phyloP scores from a whole-genome alignment of 345 rosid species.

The Eucalyptus pauciflora region DNA sequence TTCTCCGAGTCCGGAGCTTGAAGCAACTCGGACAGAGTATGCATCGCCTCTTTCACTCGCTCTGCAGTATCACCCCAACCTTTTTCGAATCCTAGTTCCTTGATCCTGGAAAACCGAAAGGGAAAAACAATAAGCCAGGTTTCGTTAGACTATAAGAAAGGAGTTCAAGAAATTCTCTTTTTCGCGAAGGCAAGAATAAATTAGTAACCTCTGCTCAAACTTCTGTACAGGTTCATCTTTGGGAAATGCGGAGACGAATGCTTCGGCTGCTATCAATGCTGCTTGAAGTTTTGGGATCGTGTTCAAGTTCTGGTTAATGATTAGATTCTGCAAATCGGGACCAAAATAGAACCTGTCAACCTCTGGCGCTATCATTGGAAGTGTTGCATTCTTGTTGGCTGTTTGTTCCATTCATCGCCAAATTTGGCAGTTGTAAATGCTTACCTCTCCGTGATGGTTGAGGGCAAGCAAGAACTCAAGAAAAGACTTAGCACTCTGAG shows the following conservation, averaged over 20 bases:
- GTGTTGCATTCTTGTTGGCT: background rate
- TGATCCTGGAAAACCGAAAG: constrained; percentile 16
- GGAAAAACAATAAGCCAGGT: background rate
- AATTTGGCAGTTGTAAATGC: background rate
- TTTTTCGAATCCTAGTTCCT: constrained; percentile 40
- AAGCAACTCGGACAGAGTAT: constrained; percentile 33
- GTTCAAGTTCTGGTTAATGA: constrained; percentile 54
- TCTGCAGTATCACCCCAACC: constrained; percentile 62
- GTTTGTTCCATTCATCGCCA: background rate
- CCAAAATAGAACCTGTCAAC: background rate
- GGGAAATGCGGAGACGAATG: constrained; percentile 29
- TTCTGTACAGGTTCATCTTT: constrained; percentile 46
- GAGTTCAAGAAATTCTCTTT: background rate
- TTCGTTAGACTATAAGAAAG: background rate
- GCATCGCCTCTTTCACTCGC: constrained; percentile 36
- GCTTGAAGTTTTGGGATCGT: constrained; percentile 52
- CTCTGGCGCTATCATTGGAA: background rate
- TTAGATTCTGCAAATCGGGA: constrained; percentile 37
- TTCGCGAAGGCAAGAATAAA: background rate
- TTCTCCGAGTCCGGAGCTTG: constrained; percentile 44
- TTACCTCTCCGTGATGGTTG: constrained; percentile 73
- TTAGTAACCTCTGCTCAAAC: constrained; percentile 50
- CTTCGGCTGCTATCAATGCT: constrained; percentile 43
- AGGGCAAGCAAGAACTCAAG: constrained; percentile 53
- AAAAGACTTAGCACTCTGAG: constrained; percentile 20